These are phyloP conservation scores for Pseudogymnoascus sp. DNA, from an alignment of 2,329 filamentous ascomycete species.

Conservation along the genomic window DNA sequence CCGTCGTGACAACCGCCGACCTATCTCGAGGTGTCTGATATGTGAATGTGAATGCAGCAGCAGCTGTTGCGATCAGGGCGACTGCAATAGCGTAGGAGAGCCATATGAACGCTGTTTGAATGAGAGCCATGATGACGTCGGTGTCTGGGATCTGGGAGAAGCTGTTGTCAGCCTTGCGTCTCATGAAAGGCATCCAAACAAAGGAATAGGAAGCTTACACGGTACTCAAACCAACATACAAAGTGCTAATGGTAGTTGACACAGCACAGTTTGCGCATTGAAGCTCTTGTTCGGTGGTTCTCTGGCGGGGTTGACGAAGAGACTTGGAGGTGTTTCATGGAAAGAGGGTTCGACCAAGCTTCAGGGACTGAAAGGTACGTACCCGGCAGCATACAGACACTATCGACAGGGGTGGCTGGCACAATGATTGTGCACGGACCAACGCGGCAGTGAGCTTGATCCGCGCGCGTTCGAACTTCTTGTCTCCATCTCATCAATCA, in stretches of 20 bases:
- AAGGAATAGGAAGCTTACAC: background rate
- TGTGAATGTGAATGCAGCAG: slow-evolving; percentile 78
- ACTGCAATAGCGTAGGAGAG: slow-evolving; percentile 82
- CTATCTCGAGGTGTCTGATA: slow-evolving; percentile 88
- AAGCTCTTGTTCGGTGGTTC: background rate
- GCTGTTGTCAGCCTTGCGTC: slow-evolving; percentile 1
- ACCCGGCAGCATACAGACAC: background rate
- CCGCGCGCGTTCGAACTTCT: background rate
- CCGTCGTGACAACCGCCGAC: slow-evolving; percentile 70
- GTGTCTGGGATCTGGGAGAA: background rate
- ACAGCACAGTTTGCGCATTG: slow-evolving; percentile 1
- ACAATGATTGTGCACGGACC: background rate
- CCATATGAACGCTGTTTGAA: slow-evolving; percentile 92
- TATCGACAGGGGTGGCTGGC: background rate
- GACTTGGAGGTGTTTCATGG: background rate
- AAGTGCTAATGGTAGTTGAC: background rate
- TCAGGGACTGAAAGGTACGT: slow-evolving; percentile 3
- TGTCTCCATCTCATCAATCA: background rate
- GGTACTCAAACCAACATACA: background rate
- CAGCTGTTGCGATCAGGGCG: slow-evolving; percentile 65
- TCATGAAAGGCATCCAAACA: background rate
- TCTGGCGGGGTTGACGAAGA: slow-evolving; percentile 2
- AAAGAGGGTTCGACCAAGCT: background rate
- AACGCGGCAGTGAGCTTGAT: background rate
- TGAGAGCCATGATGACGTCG: slow-evolving; percentile 39